Evolutionary conservation across 2,329 filamentous ascomycete genomes (phyloP).

Genomic region (Periconia sp.): DNA sequence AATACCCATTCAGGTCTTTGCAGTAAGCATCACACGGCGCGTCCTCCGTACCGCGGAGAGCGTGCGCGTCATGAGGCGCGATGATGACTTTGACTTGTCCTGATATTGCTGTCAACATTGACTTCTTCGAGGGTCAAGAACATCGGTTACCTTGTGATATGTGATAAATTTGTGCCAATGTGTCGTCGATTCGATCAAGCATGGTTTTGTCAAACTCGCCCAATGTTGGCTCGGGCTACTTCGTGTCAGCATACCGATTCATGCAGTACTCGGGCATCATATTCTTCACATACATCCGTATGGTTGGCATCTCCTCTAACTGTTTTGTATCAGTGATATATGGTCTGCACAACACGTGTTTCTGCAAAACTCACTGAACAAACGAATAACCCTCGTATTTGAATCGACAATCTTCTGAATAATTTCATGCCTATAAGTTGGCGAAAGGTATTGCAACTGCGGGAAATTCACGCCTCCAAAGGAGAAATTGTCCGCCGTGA

Average conservation of each 20-base stretch:
- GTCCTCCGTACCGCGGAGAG: constrained; percentile 32
- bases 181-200: constrained; percentile 39
- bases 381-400: constrained; percentile 34
- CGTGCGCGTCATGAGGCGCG: constrained; percentile 38
- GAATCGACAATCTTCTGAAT: constrained; percentile 33
- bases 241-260: constrained; percentile 1
- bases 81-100: constrained; percentile 41
- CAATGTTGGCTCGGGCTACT: constrained; percentile 29
- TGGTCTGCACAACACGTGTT: background rate
- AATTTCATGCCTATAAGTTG: constrained; percentile 26
- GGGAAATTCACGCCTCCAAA: constrained; percentile 41
- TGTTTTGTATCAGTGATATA: constrained; percentile 14
- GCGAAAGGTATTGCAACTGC: constrained; percentile 32
- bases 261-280: background rate
- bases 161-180: constrained; percentile 36
- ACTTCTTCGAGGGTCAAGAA: background rate
- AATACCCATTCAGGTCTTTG: constrained; percentile 30
- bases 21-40: constrained; percentile 40
- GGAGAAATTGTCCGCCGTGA: constrained; percentile 33
- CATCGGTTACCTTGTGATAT: constrained; percentile 30
- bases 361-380: constrained; percentile 29
- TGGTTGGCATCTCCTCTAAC: constrained; percentile 32
- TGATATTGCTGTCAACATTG: constrained; percentile 8
- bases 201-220: constrained; percentile 34
- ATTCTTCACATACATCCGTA: constrained; percentile 24